phyloP scores from a whole-genome alignment of 202 grass and related monocot species.

The Saccharum hybrid region DNA sequence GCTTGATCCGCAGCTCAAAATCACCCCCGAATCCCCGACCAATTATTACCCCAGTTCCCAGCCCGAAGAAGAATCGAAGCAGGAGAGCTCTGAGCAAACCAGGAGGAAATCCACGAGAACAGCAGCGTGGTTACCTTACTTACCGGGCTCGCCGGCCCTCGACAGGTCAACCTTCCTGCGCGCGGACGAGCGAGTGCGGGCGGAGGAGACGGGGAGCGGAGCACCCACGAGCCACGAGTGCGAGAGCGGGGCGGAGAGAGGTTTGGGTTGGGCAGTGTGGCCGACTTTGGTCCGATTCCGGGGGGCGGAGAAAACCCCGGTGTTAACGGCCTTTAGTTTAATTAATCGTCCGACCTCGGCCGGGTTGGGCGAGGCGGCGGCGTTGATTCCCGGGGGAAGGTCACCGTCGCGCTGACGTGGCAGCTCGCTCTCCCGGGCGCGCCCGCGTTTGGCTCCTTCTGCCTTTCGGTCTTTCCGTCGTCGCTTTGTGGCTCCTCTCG shows the following conservation, averaged over 20 bases:
- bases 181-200: neutral
- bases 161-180: conserved; percentile 38
- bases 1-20: conserved; percentile 26
- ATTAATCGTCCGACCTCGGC: neutral
- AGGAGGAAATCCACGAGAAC: neutral
- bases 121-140: conserved; percentile 13
- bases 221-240: neutral
- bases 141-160: neutral
- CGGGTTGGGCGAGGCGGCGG: neutral
- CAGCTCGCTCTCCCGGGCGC: neutral
- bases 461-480: neutral
- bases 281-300: conserved; percentile 3
- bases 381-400: conserved; percentile 3
- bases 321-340: conserved; percentile 8
- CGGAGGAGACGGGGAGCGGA: neutral
- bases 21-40: neutral
- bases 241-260: conserved; percentile 7
- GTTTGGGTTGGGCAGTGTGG: conserved; percentile 21
- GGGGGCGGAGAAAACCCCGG: neutral
- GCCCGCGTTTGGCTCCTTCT: neutral
- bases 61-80: neutral
- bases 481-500: neutral
- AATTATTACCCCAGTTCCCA: neutral
- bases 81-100: neutral
- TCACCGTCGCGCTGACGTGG: conserved; percentile 34